These are phyloP conservation scores for Globisporangium heterothallicum DNA, from an alignment of 352 stramenopile genomes.

Conservation along the genomic window DNA sequence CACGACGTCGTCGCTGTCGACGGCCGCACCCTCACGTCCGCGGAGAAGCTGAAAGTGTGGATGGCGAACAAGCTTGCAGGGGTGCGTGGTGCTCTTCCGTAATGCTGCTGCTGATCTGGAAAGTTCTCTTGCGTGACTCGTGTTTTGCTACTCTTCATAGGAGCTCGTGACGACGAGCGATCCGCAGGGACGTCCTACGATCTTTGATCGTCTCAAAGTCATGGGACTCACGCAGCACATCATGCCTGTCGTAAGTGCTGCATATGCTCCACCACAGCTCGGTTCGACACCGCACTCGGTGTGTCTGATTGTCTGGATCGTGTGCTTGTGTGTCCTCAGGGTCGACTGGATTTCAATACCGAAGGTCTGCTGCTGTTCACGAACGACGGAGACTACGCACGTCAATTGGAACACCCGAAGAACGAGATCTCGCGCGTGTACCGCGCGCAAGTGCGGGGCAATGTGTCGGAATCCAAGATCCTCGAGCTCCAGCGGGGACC, in stretches of 20 bases:
- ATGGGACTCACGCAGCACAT: slow-evolving; percentile 84
- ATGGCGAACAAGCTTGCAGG: slow-evolving; percentile 85
- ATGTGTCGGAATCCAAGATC: slow-evolving; percentile 77
- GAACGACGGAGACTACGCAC: slow-evolving; percentile 88
- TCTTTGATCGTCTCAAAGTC: slow-evolving; percentile 80
- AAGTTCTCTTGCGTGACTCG: background rate
- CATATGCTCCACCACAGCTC: too few relatives aligned
- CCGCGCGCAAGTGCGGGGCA: slow-evolving; percentile 77
- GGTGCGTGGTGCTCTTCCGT: slow-evolving; percentile 33
- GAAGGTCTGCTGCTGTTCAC: slow-evolving; percentile 91
- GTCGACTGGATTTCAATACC: slow-evolving; percentile 90
- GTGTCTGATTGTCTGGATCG: background rate
- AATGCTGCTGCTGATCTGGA: background rate
- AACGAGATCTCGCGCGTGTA: slow-evolving; percentile 74
- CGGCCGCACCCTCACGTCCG: slow-evolving; percentile 33
- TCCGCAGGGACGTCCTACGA: slow-evolving; percentile 72
- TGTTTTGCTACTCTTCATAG: slow-evolving; percentile 19
- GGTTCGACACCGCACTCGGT: too few relatives aligned
- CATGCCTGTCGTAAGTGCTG: slow-evolving; percentile 75
- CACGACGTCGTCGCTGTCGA: slow-evolving; percentile 56
- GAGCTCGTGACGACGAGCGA: slow-evolving; percentile 80
- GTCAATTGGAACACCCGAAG: slow-evolving; percentile 84
- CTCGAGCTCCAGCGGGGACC: slow-evolving; percentile 67
- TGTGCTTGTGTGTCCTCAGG: too few relatives aligned
- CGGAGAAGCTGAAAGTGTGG: slow-evolving; percentile 58